Conservation (phyloP, 2,329 filamentous ascomycete genomes). For the Xylaria sp. region DNA sequence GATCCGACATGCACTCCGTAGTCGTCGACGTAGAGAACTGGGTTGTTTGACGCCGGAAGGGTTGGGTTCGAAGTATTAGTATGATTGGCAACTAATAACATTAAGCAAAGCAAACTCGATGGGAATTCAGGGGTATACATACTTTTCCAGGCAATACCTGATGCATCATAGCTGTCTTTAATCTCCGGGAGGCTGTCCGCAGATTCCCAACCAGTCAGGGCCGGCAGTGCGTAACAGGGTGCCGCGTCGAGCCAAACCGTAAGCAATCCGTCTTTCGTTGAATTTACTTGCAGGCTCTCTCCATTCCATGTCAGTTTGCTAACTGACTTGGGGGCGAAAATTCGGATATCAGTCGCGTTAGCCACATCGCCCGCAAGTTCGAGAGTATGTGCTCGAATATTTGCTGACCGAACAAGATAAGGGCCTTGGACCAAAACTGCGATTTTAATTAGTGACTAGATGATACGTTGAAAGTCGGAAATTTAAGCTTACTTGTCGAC, state of each 20-base stretch:
- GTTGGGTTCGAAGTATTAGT: conserved; percentile 60
- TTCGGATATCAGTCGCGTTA: conserved; percentile 54
- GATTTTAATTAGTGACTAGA: neutral
- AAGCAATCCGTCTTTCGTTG: conserved; percentile 46
- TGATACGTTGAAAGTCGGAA: neutral
- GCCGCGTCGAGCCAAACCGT: conserved; percentile 47
- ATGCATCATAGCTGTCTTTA: conserved; percentile 55
- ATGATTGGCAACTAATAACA: conserved; percentile 56
- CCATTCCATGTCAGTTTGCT: conserved; percentile 64
- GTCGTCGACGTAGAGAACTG: conserved; percentile 67
- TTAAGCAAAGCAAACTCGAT: too few species aligned
- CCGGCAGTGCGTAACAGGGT: conserved; percentile 52
- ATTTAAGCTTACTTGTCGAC: conserved; percentile 54
- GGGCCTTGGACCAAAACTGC: conserved; percentile 63
- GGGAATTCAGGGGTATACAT: conserved; percentile 26
- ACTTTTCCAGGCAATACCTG: conserved; percentile 57
- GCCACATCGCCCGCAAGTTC: conserved; percentile 59
- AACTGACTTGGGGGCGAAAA: conserved; percentile 60
- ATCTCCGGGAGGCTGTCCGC: conserved; percentile 62
- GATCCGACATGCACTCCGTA: conserved; percentile 66
- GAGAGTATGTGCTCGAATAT: conserved; percentile 51
- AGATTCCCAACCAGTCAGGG: conserved; percentile 59
- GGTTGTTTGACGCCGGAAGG: conserved; percentile 60
- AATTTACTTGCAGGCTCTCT: conserved; percentile 48
- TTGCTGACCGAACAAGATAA: conserved; percentile 62